These are phyloP conservation scores for Diutina neorugosa DNA, from an alignment of 1,139 yeast species.

Conservation along the genomic window DNA sequence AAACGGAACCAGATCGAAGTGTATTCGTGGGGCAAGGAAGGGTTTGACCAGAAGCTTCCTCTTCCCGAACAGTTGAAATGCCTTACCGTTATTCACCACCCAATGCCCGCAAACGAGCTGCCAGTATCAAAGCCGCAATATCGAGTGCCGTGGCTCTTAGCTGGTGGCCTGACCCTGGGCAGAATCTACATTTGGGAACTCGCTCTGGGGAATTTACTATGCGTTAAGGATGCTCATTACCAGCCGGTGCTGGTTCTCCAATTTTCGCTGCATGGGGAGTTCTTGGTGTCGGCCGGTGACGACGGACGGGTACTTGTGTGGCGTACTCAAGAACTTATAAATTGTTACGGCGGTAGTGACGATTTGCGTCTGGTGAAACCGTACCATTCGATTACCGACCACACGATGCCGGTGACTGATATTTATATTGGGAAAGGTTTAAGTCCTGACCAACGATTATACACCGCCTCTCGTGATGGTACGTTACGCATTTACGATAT, in stretches of 20 bases:
- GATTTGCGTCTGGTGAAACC: conserved; percentile 23
- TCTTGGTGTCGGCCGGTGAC: conserved; percentile 61
- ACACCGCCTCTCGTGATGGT: conserved; percentile 62
- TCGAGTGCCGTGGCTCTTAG: conserved; percentile 55
- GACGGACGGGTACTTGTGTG: conserved; percentile 77
- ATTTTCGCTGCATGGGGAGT: conserved; percentile 56
- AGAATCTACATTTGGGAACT: conserved; percentile 79
- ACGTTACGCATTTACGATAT: conserved; percentile 61
- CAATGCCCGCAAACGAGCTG: conserved; percentile 7
- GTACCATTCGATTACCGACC: conserved; percentile 50
- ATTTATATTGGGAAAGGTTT: conserved; percentile 38
- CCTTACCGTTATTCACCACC: conserved; percentile 36
- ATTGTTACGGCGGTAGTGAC: conserved; percentile 14
- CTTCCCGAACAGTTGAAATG: conserved; percentile 70
- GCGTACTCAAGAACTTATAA: conserved; percentile 50
- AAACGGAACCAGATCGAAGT: conserved; percentile 66
- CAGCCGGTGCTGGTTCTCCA: conserved; percentile 54
- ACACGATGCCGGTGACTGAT: conserved; percentile 65
- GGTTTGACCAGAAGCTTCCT: conserved; percentile 73
- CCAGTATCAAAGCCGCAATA: conserved; percentile 17
- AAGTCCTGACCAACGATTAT: conserved; percentile 49
- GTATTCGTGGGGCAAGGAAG: conserved; percentile 68
- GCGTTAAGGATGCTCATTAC: conserved; percentile 76
- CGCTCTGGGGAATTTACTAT: conserved; percentile 60
- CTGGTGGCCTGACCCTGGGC: conserved; percentile 65